Evolutionary conservation across 2,329 filamentous ascomycete species (phyloP), one percentile per base, ranked within the genome.

Genomic region (Blastomyces percursus): DNA sequence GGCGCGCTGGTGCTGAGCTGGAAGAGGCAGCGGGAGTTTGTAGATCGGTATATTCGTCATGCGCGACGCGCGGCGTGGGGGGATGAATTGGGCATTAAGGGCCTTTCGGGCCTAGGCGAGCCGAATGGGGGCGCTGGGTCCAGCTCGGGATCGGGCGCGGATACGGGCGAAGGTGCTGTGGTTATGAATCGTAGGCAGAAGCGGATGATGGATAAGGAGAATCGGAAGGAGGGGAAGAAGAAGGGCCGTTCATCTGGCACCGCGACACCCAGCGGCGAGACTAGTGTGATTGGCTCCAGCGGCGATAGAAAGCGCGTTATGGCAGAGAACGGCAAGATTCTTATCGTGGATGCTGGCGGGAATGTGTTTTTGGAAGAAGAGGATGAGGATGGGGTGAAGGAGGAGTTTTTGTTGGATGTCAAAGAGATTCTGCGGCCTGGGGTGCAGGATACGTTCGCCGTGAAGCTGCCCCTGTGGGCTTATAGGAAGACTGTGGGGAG

Each of bases 361-460:
- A 91, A 96, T 69, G 94, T 99, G 14, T 99, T 90, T 72, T 81
- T 99, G n/a, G 92, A 97, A 76, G 90, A 96, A 72, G 84, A 90
- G 69, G 90, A 91, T 60, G 91, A 92, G 68, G 90, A 96, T 30
- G 94, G 94, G 61, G 85, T 89, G 62, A 83, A 85, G 40, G 84
- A 89, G 68, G 90, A 96, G 73, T 96, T 87, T 72, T 79, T 96
- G 66, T 85, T 99, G 64, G 93, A 99, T 73, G 86, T 96, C 71
- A 84, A 91, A 64, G 91, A 96, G 74, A 86, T 99, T 64, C 81
- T 83, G 54, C 79, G 82, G 67, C 94, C 94, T 0, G 89, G 87
- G 2, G 78, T 96, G 74, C 83, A 78, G 66, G 89, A 97, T 72
- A 99, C 94, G 0, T 86, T 91, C 64, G 82, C 97, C 54, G 84